Evolutionary conservation across 2,329 filamentous ascomycete genomes (phyloP).

Genomic region (Colletotrichum spaethianum): DNA sequence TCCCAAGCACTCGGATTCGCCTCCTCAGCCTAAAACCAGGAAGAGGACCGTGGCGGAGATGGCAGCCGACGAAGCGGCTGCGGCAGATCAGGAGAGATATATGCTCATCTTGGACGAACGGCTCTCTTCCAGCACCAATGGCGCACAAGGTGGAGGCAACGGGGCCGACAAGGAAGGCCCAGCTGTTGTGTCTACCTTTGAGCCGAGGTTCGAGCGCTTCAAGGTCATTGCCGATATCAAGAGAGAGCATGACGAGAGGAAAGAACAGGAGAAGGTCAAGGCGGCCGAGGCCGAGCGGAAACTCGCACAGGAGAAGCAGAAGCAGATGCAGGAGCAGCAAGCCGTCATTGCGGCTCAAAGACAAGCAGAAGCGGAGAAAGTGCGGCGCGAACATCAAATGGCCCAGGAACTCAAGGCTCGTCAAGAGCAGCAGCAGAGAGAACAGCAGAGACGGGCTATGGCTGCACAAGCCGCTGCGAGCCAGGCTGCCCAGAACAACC

Average conservation of each 20-base stretch:
- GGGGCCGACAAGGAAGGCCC: constrained; percentile 81
- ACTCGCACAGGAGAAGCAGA: constrained; percentile 62
- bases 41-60: constrained; percentile 96
- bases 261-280: constrained; percentile 81
- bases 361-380: constrained; percentile 60
- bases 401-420: constrained; percentile 44
- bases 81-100: constrained; percentile 89
- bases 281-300: constrained; percentile 72
- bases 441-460: constrained; percentile 52
- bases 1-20: constrained; percentile 81
- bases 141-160: constrained; percentile 69
- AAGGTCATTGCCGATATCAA: constrained; percentile 92
- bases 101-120: constrained; percentile 95
- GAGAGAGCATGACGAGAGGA: constrained; percentile 81
- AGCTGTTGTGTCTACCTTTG: constrained; percentile 80
- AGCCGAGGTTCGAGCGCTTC: constrained; percentile 90
- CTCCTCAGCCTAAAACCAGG: constrained; percentile 87
- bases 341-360: constrained; percentile 60
- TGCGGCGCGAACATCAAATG: constrained; percentile 53
- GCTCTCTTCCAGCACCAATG: constrained; percentile 72
- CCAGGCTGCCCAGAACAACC: constrained; percentile 46
- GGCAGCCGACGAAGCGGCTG: constrained; percentile 92
- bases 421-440: constrained; percentile 53
- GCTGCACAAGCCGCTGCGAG: constrained; percentile 50
- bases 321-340: constrained; percentile 62